Evolutionary conservation across 2,329 filamentous ascomycete species (phyloP).

Genomic region (Penicillium janthinellum): DNA sequence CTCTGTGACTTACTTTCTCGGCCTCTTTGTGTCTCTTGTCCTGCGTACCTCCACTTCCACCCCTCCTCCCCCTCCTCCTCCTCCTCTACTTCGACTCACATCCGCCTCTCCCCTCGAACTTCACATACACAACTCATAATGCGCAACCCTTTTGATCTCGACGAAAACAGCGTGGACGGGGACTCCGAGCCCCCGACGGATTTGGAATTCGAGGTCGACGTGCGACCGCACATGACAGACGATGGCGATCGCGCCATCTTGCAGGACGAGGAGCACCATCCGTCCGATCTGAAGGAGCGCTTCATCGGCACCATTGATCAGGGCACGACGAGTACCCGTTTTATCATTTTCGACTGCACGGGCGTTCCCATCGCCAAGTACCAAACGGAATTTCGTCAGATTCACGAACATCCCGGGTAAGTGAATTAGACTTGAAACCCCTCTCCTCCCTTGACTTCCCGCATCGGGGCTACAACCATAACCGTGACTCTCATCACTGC

Average conservation of each 20-base stretch:
- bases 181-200: slow-evolving; percentile 24
- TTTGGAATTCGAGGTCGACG: slow-evolving; percentile 22
- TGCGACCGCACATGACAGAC: slow-evolving; percentile 32
- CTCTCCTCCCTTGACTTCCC: neutral
- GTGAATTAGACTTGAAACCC: slow-evolving; percentile 34
- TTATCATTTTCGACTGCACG: slow-evolving; percentile 82
- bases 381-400: slow-evolving; percentile 83
- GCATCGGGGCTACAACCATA: neutral
- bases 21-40: neutral
- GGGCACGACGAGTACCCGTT: slow-evolving; percentile 85
- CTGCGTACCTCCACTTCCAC: neutral
- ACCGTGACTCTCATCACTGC: neutral
- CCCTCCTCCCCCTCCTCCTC: neutral
- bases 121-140: slow-evolving; percentile 12
- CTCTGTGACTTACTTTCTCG: neutral
- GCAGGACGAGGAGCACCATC: slow-evolving; percentile 35
- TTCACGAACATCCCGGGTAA: slow-evolving; percentile 82
- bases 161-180: slow-evolving; percentile 27
- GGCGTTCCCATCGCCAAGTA: slow-evolving; percentile 79
- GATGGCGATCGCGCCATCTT: slow-evolving; percentile 41
- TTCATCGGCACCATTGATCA: slow-evolving; percentile 90
- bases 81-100: neutral
- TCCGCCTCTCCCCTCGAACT: slow-evolving; percentile 1
- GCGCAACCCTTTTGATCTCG: slow-evolving; percentile 39
- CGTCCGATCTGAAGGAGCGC: slow-evolving; percentile 38